Base-by-base conservation (phyloP, 352 stramenopile genomes). In the Pythium apleroticum region DNA sequence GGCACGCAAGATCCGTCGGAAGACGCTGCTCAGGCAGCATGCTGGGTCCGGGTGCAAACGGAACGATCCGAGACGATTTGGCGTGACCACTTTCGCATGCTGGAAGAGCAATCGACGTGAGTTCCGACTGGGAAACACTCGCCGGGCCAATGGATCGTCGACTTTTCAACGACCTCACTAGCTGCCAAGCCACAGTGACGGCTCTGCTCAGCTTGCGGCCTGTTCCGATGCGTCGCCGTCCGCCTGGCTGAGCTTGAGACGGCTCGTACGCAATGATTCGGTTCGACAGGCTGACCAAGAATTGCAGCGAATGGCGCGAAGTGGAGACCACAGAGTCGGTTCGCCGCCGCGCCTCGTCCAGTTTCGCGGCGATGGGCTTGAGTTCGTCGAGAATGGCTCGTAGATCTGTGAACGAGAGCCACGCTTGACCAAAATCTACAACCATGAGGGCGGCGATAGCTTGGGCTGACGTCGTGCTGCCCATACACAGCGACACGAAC, bases 401-500 rank as follows among this genome's bases (percentile, higher is more conserved):
- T 17, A 59, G 37, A 30, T 71, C 65, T 15, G 20, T 20, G 14
- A 71, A 54, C 19, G 57, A 46, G 0, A 63, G 24, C 25, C 30
- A 62, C 22, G 46, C 52, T 9, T 65, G 41, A 0, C 60, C 11
- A 28, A 49, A 48, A 41, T 71, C 58, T 4, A 71, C 27, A 4
- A 35, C 3, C 57, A 71, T 63, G 12, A 71, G 41, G 2, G 37
- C 57, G 14, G 46, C 7, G 20, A 63, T 28, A 2, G 65, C 66
- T 7, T 37, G 48, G 0, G 5, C 28, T 1, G 68, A 60, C 8
- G 52, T 54, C 17, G 63, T 46, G 24, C 5, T 56, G 25, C 66
- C 55, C 39, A 76, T 67, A 20, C 56, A 69, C 2, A 60, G 46
- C 2, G 69, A 45, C 4, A 76, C 52, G 33, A 71, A 76, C 0